Evolutionary conservation across 495 filamentous ascomycete species (phyloP).

Genomic region (Collariella sp.): DNA sequence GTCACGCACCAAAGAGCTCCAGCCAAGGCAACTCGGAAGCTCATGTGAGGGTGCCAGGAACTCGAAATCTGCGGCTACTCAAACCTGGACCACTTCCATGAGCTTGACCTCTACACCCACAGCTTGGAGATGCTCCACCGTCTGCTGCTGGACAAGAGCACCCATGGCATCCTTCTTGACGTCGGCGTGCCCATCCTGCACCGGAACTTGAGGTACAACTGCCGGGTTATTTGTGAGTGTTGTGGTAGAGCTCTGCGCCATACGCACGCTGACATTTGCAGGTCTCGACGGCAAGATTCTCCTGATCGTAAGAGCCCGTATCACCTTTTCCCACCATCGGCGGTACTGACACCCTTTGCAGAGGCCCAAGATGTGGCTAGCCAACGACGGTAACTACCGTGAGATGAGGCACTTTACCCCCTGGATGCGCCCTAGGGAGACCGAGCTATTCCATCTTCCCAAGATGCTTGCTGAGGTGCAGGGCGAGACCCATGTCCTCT

Average conservation of each 20-base stretch:
- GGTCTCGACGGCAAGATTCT: slow-evolving; percentile 57
- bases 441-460: slow-evolving; percentile 70
- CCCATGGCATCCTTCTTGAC: slow-evolving; percentile 72
- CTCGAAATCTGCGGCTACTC: slow-evolving; percentile 50
- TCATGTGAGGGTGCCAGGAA: slow-evolving; percentile 10
- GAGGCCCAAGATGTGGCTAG: slow-evolving; percentile 74
- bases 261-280: neutral
- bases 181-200: slow-evolving; percentile 64
- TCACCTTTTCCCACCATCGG: neutral
- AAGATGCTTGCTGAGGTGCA: slow-evolving; percentile 52
- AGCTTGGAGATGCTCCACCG: slow-evolving; percentile 62
- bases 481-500: slow-evolving; percentile 51
- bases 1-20: neutral
- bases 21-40: neutral
- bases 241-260: too few relatives aligned
- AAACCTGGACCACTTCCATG: slow-evolving; percentile 64
- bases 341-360: neutral
- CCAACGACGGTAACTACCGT: slow-evolving; percentile 67
- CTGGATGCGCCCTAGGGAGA: slow-evolving; percentile 37
- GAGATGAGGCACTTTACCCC: slow-evolving; percentile 58
- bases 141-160: slow-evolving; percentile 56
- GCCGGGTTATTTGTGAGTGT: slow-evolving; percentile 49
- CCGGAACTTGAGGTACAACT: slow-evolving; percentile 64
- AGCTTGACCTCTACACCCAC: slow-evolving; percentile 54
- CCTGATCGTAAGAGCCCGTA: slow-evolving; percentile 46